Conservation (phyloP, 192 early-diverging fungal genomes). For the Fimicolochytrium jonesii region DNA sequence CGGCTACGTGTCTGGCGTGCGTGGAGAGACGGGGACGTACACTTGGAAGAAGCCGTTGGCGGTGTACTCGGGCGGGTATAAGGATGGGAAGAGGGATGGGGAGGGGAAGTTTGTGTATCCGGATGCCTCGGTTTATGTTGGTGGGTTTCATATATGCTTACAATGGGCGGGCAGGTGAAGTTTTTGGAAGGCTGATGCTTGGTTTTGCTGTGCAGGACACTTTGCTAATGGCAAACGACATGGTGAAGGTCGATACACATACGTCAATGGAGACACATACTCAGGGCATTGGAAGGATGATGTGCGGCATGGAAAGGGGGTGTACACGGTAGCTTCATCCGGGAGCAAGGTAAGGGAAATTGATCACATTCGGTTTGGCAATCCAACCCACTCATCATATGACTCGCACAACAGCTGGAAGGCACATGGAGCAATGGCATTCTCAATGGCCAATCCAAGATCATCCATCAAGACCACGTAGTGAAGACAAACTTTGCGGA, state of each 20-base stretch:
- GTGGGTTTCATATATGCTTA: too few relatives aligned
- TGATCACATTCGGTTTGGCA: neutral
- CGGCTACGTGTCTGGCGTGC: constrained; percentile 36
- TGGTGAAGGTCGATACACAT: constrained; percentile 48
- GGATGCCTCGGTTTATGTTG: constrained; percentile 28
- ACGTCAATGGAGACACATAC: constrained; percentile 55
- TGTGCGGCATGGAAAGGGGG: constrained; percentile 49
- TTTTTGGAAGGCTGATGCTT: neutral
- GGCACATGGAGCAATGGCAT: constrained; percentile 43
- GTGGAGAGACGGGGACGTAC: constrained; percentile 47
- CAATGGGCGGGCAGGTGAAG: too few relatives aligned
- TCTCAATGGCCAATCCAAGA: constrained; percentile 37
- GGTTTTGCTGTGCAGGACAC: constrained; percentile 27
- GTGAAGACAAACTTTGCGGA: constrained; percentile 40
- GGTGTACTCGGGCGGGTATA: constrained; percentile 50
- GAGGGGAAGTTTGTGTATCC: constrained; percentile 53
- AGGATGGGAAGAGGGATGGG: constrained; percentile 43
- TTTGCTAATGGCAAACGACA: constrained; percentile 48
- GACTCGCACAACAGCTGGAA: constrained; percentile 23
- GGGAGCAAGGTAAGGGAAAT: constrained; percentile 43
- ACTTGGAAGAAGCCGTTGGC: constrained; percentile 47
- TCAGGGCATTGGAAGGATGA: constrained; percentile 49
- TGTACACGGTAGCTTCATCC: constrained; percentile 26
- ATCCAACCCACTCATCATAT: neutral
- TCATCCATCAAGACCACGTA: constrained; percentile 52